A percentile compares a stretch with the other conserved stretches of the same genome.
Conservation (phyloP, 73 alveolate genomes). For the Blepharisma stoltei region DNA sequence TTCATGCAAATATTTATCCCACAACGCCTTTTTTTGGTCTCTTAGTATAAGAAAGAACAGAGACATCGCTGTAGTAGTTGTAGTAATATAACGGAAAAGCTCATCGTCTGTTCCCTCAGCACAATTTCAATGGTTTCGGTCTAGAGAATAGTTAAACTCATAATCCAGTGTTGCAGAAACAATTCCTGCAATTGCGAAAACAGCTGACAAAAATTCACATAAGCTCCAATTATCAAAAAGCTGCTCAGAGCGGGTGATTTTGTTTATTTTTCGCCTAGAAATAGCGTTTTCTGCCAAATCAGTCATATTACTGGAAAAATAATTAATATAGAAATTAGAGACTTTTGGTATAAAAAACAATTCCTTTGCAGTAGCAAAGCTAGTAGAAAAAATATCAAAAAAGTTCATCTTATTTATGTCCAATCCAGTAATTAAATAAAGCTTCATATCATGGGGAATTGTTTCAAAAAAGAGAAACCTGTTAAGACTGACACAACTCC, state of each 20-base stretch:
- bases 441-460: too few species aligned
- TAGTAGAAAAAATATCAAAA: too few species aligned
- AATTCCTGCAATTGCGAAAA: constrained; percentile 5
- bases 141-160: constrained; percentile 2
- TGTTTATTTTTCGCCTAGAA: background rate
- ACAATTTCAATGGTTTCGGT: constrained; percentile 2
- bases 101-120: background rate
- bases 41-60: background rate
- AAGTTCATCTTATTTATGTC: too few species aligned
- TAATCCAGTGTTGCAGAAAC: constrained; percentile 17
- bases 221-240: constrained; percentile 5
- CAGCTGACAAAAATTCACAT: constrained; percentile 2
- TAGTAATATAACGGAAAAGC: constrained; percentile 12
- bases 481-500: too few species aligned
- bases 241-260: background rate
- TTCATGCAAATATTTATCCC: background rate
- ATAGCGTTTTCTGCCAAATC: too few species aligned
- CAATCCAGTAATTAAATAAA: too few species aligned
- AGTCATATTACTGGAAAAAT: too few species aligned
- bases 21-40: background rate
- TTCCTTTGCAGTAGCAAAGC: too few species aligned
- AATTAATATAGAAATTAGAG: too few species aligned
- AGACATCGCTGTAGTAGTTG: background rate
- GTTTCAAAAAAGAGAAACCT: too few species aligned
- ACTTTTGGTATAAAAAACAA: too few species aligned